These are phyloP conservation scores for Sechiopsis laciniata DNA, from an alignment of 306 rosid species.

Conservation along the genomic window DNA sequence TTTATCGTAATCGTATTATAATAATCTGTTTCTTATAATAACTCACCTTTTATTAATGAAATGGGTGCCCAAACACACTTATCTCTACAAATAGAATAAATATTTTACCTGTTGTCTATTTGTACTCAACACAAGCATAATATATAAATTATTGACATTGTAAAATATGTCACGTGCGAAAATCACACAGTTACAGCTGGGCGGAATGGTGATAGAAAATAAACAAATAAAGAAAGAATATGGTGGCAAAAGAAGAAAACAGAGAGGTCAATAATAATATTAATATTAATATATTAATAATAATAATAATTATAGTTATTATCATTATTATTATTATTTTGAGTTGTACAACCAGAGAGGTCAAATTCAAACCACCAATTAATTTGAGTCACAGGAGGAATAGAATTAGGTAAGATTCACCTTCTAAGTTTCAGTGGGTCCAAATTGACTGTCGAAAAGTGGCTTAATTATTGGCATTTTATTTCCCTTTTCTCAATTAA, in stretches of 20 bases:
- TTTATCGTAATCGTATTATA: too few relatives aligned
- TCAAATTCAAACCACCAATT: constrained; percentile 5
- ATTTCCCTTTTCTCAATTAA: too few relatives aligned
- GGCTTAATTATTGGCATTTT: neutral
- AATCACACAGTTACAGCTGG: neutral
- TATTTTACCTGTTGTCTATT: too few relatives aligned
- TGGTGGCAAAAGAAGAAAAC: neutral
- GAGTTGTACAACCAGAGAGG: neutral
- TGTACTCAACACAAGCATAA: too few relatives aligned
- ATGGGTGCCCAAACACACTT: too few relatives aligned
- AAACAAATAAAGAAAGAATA: neutral
- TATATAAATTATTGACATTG: too few relatives aligned
- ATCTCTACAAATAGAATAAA: too few relatives aligned
- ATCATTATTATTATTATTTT: too few relatives aligned
- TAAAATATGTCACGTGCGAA: neutral
- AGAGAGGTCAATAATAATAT: neutral
- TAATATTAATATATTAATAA: too few relatives aligned
- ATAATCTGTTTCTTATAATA: too few relatives aligned
- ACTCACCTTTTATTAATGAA: too few relatives aligned
- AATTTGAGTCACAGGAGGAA: constrained; percentile 2
- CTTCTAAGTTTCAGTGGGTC: constrained; percentile 10
- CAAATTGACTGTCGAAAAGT: neutral
- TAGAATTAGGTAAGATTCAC: constrained; percentile 13
- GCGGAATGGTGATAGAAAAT: neutral
- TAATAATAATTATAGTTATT: too few relatives aligned